phyloP scores from a whole-genome alignment of 176 grass and related monocot genomes.

The Eleusine indica region DNA sequence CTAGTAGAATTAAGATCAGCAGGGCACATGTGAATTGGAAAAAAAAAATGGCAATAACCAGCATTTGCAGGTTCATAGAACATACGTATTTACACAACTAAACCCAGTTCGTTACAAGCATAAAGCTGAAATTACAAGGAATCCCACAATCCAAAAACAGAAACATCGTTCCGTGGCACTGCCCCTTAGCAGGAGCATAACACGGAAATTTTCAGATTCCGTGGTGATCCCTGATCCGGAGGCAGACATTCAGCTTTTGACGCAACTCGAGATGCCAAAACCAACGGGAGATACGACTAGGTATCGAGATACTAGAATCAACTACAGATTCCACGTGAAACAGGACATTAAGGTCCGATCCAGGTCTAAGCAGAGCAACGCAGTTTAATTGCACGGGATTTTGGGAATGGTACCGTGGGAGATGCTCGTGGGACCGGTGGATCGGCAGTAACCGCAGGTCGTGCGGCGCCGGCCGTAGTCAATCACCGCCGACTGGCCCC shows the following conservation, averaged over 20 bases:
- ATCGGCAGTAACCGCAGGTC: conserved; percentile 79
- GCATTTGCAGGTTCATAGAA: not conserved
- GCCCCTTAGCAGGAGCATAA: not conserved
- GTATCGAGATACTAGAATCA: not conserved
- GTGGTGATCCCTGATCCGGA: conserved; percentile 26
- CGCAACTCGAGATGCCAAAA: not conserved
- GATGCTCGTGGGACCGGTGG: conserved; percentile 61
- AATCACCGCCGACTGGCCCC: conserved; percentile 62
- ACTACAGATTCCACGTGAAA: conserved; percentile 12
- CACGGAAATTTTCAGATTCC: not conserved
- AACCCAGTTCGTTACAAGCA: not conserved
- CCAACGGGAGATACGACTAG: conserved; percentile 10
- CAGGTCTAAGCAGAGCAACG: not conserved
- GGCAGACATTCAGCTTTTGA: not conserved
- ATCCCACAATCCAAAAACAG: not conserved
- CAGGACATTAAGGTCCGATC: not conserved
- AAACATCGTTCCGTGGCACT: not conserved
- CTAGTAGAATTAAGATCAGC: not conserved
- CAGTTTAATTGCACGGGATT: not conserved
- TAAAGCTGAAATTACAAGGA: not conserved
- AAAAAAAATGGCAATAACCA: not conserved
- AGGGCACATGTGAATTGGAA: not conserved
- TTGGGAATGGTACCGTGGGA: conserved; percentile 55
- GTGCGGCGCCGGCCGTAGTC: conserved; percentile 58
- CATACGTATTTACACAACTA: not conserved